Evolutionary conservation across 1,139 yeast species (phyloP).

Genomic region (Candida neerlandica): DNA sequence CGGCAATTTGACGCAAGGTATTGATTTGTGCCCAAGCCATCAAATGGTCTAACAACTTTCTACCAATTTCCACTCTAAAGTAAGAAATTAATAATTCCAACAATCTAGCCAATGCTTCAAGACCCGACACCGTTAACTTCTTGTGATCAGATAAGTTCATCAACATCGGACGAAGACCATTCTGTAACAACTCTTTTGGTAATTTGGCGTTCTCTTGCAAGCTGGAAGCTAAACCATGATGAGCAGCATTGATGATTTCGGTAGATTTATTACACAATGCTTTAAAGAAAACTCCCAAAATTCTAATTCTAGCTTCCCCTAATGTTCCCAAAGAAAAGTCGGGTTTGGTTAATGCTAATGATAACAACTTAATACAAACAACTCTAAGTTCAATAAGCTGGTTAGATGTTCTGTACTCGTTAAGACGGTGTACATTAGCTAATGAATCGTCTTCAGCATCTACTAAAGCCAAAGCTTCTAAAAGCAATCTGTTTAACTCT

Average conservation of each 20-base stretch:
- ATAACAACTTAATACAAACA: slow-evolving; percentile 81
- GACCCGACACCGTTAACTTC: slow-evolving; percentile 82
- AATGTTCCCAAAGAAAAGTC: slow-evolving; percentile 77
- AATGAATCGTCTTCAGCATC: slow-evolving; percentile 98
- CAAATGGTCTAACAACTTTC: slow-evolving; percentile 87
- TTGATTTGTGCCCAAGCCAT: slow-evolving; percentile 96
- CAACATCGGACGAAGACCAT: slow-evolving; percentile 91
- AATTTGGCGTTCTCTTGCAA: slow-evolving; percentile 83
- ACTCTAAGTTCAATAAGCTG: slow-evolving; percentile 85
- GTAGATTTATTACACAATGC: slow-evolving; percentile 85
- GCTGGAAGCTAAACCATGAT: slow-evolving; percentile 81
- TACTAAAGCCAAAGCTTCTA: slow-evolving; percentile 90
- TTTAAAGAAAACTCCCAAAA: slow-evolving; percentile 91
- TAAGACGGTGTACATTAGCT: slow-evolving; percentile 81
- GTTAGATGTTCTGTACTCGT: slow-evolving; percentile 85
- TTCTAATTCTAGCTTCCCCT: slow-evolving; percentile 80
- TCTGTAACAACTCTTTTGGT: slow-evolving; percentile 90
- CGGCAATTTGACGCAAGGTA: slow-evolving; percentile 68
- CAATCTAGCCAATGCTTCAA: slow-evolving; percentile 87
- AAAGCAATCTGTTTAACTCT: slow-evolving; percentile 77
- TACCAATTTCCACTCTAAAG: slow-evolving; percentile 95
- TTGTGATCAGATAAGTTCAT: slow-evolving; percentile 95
- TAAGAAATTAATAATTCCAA: slow-evolving; percentile 86
- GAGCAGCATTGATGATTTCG: slow-evolving; percentile 91
- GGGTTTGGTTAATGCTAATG: slow-evolving; percentile 81